Evolutionary conservation across 2,329 filamentous ascomycete genomes (phyloP).

Genomic region (Monosporascus sp.): DNA sequence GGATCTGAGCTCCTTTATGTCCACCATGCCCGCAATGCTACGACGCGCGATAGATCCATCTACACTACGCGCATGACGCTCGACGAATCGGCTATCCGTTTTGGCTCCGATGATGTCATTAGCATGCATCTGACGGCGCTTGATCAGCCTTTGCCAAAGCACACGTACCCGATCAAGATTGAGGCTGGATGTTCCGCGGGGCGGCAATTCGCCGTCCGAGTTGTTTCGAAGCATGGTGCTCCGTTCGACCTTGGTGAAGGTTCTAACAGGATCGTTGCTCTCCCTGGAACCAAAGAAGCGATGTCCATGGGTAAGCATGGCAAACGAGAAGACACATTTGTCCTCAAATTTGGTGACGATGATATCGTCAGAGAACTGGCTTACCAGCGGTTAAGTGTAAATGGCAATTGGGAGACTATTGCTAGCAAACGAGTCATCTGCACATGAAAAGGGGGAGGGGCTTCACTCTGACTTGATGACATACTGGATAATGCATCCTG

Average conservation of each 20-base stretch:
- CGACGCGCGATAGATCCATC: slow-evolving; percentile 20
- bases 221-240: slow-evolving; percentile 14
- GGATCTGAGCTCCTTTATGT: slow-evolving; percentile 31
- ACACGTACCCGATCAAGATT: slow-evolving; percentile 25
- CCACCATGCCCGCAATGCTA: slow-evolving; percentile 29
- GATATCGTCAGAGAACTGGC: slow-evolving; percentile 7
- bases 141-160: slow-evolving; percentile 25
- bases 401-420: slow-evolving; percentile 9
- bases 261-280: slow-evolving; percentile 19
- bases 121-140: slow-evolving; percentile 24
- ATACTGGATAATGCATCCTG: too few species aligned
- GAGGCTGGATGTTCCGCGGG: slow-evolving; percentile 6
- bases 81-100: slow-evolving; percentile 12
- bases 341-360: slow-evolving; percentile 6
- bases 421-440: neutral
- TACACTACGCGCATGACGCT: slow-evolving; percentile 29
- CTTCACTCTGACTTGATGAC: neutral
- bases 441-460: neutral
- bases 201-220: slow-evolving; percentile 11
- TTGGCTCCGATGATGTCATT: slow-evolving; percentile 24
- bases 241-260: slow-evolving; percentile 20
- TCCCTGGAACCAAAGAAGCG: slow-evolving; percentile 9
- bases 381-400: slow-evolving; percentile 13
- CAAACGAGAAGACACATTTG: slow-evolving; percentile 7
- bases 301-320: slow-evolving; percentile 1